A percentile compares a stretch with the other conserved stretches of the same genome.
Conservation (phyloP, 2,329 filamentous ascomycete species). For the Aspergillus udagawae region DNA sequence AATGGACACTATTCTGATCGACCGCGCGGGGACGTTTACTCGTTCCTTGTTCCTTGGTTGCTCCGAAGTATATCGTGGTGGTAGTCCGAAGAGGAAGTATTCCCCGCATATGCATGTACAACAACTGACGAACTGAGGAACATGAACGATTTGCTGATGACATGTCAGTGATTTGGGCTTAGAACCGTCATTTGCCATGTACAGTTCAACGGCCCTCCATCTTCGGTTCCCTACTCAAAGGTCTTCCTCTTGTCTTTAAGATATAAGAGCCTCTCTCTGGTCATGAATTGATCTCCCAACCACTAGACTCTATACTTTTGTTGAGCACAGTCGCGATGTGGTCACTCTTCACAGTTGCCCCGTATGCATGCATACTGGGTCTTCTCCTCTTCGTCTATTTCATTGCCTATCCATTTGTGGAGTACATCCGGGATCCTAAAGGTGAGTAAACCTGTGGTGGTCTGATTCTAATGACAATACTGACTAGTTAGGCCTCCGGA, state of each 20-base stretch:
- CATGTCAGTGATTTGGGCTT: not conserved
- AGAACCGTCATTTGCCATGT: not conserved
- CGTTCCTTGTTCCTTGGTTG: not conserved
- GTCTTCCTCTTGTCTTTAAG: not conserved
- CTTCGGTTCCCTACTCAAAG: no score
- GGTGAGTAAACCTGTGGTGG: conserved; percentile 11
- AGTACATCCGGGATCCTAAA: conserved; percentile 27
- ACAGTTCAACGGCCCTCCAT: not conserved
- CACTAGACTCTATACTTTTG: not conserved
- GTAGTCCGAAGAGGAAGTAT: conserved; percentile 10
- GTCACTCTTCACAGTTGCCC: conserved; percentile 16
- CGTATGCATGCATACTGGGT: conserved; percentile 21
- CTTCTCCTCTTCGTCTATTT: conserved; percentile 23
- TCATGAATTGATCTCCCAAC: conserved; percentile 2
- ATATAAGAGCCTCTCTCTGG: not conserved
- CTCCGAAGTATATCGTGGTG: not conserved
- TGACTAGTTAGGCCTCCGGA: conserved; percentile 37
- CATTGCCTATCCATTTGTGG: conserved; percentile 19
- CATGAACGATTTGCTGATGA: not conserved
- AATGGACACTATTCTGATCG: no score
- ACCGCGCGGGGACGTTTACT: no score
- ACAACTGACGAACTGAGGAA: no score
- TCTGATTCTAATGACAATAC: no score
- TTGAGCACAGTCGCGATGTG: conserved; percentile 12
- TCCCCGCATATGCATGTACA: conserved; percentile 10